These are phyloP conservation scores for Pythium myriotylum DNA, from an alignment of 352 stramenopile genomes.

Conservation along the genomic window DNA sequence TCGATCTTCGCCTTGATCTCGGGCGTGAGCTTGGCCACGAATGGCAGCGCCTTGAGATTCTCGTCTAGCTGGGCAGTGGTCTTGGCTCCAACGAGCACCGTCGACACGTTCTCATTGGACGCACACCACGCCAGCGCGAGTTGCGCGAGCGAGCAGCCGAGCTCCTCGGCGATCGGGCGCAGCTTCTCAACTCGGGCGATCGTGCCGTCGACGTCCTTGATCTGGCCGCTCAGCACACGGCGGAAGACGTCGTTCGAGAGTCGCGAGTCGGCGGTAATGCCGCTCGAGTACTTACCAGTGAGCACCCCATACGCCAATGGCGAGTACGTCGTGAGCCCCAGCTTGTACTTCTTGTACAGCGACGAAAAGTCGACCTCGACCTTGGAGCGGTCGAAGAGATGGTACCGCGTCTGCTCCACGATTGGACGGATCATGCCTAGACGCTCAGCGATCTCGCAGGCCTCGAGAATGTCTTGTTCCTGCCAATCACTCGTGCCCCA, in stretches of 20 bases:
- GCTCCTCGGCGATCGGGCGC: too few relatives aligned
- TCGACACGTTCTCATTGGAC: conserved; percentile 54
- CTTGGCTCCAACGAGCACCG: conserved; percentile 55
- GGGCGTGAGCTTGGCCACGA: too few relatives aligned
- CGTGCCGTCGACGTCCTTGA: background rate
- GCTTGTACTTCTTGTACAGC: conserved; percentile 58
- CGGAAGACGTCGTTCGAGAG: conserved; percentile 24
- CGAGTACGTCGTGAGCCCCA: too few relatives aligned
- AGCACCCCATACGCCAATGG: conserved; percentile 50
- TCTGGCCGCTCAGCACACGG: too few relatives aligned
- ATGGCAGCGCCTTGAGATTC: conserved; percentile 49
- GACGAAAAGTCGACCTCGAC: conserved; percentile 57
- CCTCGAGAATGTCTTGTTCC: too few relatives aligned
- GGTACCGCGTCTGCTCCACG: conserved; percentile 62
- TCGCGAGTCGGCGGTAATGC: conserved; percentile 29
- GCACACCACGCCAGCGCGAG: conserved; percentile 63
- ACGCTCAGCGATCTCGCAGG: too few relatives aligned
- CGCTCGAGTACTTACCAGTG: conserved; percentile 60
- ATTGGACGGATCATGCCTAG: conserved; percentile 39
- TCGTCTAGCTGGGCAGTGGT: conserved; percentile 49
- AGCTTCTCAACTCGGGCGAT: conserved; percentile 35
- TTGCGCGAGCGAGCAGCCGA: too few relatives aligned
- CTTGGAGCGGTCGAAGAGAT: conserved; percentile 50
- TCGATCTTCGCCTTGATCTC: conserved; percentile 60
- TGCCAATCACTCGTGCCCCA: too few relatives aligned